These are phyloP conservation scores for Tuber magnatum DNA, from an alignment of 495 filamentous ascomycete genomes.

Conservation along the genomic window DNA sequence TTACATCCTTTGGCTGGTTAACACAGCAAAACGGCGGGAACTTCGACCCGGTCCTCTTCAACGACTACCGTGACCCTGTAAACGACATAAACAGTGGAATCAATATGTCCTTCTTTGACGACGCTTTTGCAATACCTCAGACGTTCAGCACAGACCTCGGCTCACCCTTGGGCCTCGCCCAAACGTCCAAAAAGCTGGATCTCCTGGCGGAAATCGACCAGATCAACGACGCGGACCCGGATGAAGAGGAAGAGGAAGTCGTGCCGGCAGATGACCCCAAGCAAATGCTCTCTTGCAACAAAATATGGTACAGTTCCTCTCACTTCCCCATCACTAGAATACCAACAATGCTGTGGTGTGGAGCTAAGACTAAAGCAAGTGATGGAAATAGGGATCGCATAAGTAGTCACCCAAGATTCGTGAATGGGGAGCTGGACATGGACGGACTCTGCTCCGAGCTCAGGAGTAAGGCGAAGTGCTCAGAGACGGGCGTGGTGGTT, in stretches of 20 bases:
- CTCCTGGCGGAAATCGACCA: constrained; percentile 65
- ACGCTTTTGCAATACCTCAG: constrained; percentile 64
- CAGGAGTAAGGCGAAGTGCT: constrained; percentile 93
- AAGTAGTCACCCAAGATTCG: constrained; percentile 76
- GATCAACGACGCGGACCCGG: constrained; percentile 41
- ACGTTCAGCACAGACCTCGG: constrained; percentile 26
- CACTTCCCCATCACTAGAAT: constrained; percentile 9
- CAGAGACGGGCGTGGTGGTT: constrained; percentile 84
- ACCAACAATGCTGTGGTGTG: constrained; percentile 24
- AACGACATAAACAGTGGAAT: constrained; percentile 58
- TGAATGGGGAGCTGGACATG: constrained; percentile 81
- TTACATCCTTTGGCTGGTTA: constrained; percentile 61
- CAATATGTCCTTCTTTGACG: constrained; percentile 79
- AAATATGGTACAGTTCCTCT: constrained; percentile 69
- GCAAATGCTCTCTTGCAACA: constrained; percentile 72
- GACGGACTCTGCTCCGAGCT: constrained; percentile 88
- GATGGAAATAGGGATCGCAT: constrained; percentile 70
- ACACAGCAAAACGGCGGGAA: constrained; percentile 77
- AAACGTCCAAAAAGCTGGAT: constrained; percentile 52
- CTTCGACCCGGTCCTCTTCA: constrained; percentile 88
- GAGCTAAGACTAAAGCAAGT: constrained; percentile 34
- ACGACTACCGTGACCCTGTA: constrained; percentile 86
- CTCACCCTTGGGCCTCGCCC: constrained; percentile 22
- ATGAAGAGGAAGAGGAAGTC: constrained; percentile 64
- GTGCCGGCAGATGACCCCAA: constrained; percentile 57